These are phyloP conservation scores for Cytospora mali DNA, from an alignment of 2,329 filamentous ascomycete species.

Conservation along the genomic window DNA sequence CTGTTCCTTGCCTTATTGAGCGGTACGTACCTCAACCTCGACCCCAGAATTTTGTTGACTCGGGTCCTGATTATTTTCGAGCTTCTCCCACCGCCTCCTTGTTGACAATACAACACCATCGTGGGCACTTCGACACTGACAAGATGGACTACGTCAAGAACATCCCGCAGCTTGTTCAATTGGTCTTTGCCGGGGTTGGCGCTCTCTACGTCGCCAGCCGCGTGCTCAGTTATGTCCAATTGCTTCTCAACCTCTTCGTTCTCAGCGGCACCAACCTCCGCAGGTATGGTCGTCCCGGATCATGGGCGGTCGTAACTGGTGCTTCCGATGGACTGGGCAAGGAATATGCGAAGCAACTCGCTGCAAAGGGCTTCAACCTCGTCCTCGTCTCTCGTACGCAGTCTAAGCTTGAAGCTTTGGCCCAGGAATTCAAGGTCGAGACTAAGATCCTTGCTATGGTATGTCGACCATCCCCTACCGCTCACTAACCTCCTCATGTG, in stretches of 20 bases:
- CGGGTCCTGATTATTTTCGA: background rate
- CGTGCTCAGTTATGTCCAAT: conserved; percentile 59
- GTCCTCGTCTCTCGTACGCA: conserved; percentile 94
- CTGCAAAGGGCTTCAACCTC: conserved; percentile 89
- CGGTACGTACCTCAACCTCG: background rate
- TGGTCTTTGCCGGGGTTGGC: conserved; percentile 57
- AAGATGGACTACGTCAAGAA: conserved; percentile 37
- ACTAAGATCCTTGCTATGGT: conserved; percentile 80
- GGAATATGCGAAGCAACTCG: conserved; percentile 90
- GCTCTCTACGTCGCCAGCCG: conserved; percentile 60
- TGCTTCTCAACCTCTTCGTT: conserved; percentile 70
- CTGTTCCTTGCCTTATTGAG: too few species aligned
- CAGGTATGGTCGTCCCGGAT: conserved; percentile 87
- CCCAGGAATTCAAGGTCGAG: conserved; percentile 74
- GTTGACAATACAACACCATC: conserved; percentile 3
- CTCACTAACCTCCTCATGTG: background rate
- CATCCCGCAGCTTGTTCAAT: conserved; percentile 50
- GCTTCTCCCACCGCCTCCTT: background rate
- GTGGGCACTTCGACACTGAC: conserved; percentile 1
- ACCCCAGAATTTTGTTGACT: background rate
- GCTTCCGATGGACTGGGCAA: conserved; percentile 97
- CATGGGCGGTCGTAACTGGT: conserved; percentile 92
- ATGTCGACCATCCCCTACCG: background rate
- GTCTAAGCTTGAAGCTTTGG: conserved; percentile 81
- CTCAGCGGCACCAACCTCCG: conserved; percentile 73